phyloP scores from a whole-genome alignment of 345 rosid genomes.

The Salix purpurea region DNA sequence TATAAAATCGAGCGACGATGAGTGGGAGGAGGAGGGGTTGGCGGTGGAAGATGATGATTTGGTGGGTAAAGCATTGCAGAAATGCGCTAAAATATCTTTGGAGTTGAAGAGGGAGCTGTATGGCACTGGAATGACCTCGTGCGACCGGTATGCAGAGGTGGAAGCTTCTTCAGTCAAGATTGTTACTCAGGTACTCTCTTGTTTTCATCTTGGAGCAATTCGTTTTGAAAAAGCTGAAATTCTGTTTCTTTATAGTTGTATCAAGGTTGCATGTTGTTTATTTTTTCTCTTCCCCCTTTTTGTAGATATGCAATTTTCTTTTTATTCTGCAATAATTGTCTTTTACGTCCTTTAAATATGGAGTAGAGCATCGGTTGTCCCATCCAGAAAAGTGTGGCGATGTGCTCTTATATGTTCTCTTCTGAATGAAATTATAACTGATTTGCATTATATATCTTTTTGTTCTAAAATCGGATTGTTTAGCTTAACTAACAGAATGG shows the following conservation, averaged over 20 bases:
- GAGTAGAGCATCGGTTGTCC: not conserved
- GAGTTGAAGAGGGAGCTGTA: constrained; percentile 74
- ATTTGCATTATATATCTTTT: not conserved
- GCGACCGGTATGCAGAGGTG: constrained; percentile 78
- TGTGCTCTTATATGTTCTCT: not conserved
- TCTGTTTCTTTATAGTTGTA: not conserved
- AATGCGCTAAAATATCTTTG: constrained; percentile 74
- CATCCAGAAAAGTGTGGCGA: not conserved
- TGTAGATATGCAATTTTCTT: too few relatives aligned
- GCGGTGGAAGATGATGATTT: constrained; percentile 48
- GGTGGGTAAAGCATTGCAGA: constrained; percentile 82
- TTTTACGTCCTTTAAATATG: not conserved
- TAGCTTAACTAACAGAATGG: not conserved
- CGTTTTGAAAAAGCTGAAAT: not conserved
- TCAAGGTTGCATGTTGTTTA: not conserved
- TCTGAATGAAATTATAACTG: not conserved
- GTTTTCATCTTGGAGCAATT: not conserved
- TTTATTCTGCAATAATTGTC: not conserved
- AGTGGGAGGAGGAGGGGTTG: constrained; percentile 17
- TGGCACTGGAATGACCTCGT: constrained; percentile 58
- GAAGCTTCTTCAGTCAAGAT: constrained; percentile 75
- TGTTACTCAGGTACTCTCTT: constrained; percentile 68
- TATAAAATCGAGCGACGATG: constrained; percentile 42
- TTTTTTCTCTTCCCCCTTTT: not conserved
- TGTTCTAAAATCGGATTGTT: not conserved